Evolutionary conservation across 345 rosid species (phyloP).

Genomic region (Gossypium anomalum): DNA sequence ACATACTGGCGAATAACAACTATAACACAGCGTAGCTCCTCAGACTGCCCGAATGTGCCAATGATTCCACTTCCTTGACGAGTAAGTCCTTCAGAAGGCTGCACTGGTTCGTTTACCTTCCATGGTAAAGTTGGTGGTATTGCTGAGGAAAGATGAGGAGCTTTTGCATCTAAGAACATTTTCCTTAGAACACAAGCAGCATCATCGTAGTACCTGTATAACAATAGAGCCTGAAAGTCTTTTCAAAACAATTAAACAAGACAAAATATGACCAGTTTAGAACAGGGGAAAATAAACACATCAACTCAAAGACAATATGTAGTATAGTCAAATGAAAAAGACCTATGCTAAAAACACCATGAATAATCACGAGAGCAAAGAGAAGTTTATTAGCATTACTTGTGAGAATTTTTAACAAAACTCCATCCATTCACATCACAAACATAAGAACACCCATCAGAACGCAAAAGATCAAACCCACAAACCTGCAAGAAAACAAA

Average conservation of each 20-base stretch:
- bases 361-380: neutral
- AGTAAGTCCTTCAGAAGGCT: slow-evolving; percentile 77
- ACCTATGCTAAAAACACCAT: neutral
- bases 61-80: slow-evolving; percentile 97
- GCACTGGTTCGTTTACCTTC: slow-evolving; percentile 83
- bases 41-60: slow-evolving; percentile 89
- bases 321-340: neutral
- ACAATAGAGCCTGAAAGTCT: slow-evolving; percentile 8
- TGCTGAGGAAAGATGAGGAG: slow-evolving; percentile 90
- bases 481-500: slow-evolving; percentile 63
- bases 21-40: slow-evolving; percentile 98
- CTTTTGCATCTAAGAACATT: slow-evolving; percentile 97
- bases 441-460: slow-evolving; percentile 93
- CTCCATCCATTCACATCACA: slow-evolving; percentile 99
- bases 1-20: slow-evolving; percentile 94
- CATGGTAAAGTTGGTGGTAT: slow-evolving; percentile 91
- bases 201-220: slow-evolving; percentile 87
- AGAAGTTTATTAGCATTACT: slow-evolving; percentile 43
- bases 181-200: slow-evolving; percentile 94
- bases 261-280: neutral
- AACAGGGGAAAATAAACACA: neutral
- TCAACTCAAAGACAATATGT: neutral
- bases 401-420: slow-evolving; percentile 97
- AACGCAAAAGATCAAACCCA: slow-evolving; percentile 97
- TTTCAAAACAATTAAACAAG: neutral